Percentiles rank a stretch among this genome's conserved stretches.
These are phyloP conservation scores for Hygrophoropsis aurantiaca DNA, from an alignment of 768 basidiomycete species.

Conservation along the genomic window DNA sequence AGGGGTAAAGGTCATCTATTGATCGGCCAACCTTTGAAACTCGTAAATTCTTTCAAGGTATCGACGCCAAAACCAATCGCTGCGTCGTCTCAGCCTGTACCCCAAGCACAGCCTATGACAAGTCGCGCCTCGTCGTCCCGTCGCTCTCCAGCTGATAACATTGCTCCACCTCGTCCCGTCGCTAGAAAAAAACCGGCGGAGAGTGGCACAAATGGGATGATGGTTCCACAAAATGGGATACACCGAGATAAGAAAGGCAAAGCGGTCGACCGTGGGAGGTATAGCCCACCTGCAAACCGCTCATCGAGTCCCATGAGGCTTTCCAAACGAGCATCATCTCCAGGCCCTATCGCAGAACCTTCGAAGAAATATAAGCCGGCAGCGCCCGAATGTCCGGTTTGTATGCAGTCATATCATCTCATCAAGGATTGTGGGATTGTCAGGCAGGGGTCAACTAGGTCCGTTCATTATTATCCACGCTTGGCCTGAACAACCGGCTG, in stretches of 20 bases:
- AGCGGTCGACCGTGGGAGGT: background rate
- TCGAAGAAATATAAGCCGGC: constrained; percentile 40
- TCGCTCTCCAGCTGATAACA: background rate
- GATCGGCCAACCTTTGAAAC: constrained; percentile 62
- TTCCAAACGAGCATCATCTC: constrained; percentile 38
- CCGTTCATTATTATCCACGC: constrained; percentile 5
- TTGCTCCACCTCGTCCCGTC: background rate
- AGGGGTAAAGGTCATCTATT: constrained; percentile 60
- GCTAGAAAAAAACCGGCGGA: background rate
- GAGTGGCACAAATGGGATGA: background rate
- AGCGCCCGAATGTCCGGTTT: constrained; percentile 47
- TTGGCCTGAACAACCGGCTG: background rate
- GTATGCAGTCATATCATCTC: constrained; percentile 43
- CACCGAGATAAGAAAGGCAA: background rate
- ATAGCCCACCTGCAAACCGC: background rate
- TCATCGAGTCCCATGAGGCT: constrained; percentile 9
- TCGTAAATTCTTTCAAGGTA: no score
- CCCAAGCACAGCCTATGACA: background rate
- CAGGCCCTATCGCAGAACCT: constrained; percentile 20
- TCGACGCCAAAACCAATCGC: constrained; percentile 5
- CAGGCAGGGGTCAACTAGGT: constrained; percentile 55
- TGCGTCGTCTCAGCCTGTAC: background rate
- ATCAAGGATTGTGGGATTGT: constrained; percentile 59
- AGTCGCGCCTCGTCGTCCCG: no score
- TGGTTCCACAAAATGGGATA: no score